phyloP scores from a whole-genome alignment of 1,284 basidiomycete genomes.

The Mycena citricolor region DNA sequence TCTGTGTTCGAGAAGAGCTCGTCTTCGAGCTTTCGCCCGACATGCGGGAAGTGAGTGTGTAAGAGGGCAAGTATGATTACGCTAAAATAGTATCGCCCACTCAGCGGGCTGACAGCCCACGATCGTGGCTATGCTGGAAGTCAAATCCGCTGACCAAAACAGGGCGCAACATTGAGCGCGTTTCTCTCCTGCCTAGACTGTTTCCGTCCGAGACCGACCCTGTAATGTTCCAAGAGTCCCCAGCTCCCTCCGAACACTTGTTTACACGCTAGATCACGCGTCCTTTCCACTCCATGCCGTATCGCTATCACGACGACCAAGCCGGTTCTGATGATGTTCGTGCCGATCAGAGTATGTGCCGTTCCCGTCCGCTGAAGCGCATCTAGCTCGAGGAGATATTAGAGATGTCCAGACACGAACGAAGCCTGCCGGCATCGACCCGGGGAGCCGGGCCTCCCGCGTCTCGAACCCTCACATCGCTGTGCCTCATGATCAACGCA shows the following conservation, averaged over 20 bases:
- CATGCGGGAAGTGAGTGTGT: too few relatives aligned
- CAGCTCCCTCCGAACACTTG: too few relatives aligned
- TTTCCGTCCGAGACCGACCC: too few relatives aligned
- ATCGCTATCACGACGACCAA: conserved; percentile 24
- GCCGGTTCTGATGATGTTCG: conserved; percentile 31
- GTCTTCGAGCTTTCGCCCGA: conserved; percentile 5
- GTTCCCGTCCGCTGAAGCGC: not conserved
- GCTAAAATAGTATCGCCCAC: too few relatives aligned
- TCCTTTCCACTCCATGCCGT: not conserved
- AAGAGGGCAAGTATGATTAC: too few relatives aligned
- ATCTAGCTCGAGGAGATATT: conserved; percentile 26
- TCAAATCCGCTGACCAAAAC: too few relatives aligned
- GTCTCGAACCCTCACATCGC: conserved; percentile 3
- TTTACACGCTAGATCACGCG: conserved; percentile 11
- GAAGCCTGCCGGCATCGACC: conserved; percentile 1
- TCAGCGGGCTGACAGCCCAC: too few relatives aligned
- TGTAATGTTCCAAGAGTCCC: too few relatives aligned
- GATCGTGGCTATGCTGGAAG: too few relatives aligned
- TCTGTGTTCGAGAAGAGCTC: conserved; percentile 7
- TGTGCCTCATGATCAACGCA: conserved; percentile 15
- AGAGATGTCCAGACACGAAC: conserved; percentile 18
- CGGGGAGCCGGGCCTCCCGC: conserved; percentile 9
- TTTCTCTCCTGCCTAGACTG: too few relatives aligned
- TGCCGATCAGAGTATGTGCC: not conserved
- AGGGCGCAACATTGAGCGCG: too few relatives aligned